A percentile compares a stretch with the other conserved stretches of the same genome.
Evolutionary conservation across 352 stramenopile genomes (phyloP).

Genomic region (Phytophthora crassamura): DNA sequence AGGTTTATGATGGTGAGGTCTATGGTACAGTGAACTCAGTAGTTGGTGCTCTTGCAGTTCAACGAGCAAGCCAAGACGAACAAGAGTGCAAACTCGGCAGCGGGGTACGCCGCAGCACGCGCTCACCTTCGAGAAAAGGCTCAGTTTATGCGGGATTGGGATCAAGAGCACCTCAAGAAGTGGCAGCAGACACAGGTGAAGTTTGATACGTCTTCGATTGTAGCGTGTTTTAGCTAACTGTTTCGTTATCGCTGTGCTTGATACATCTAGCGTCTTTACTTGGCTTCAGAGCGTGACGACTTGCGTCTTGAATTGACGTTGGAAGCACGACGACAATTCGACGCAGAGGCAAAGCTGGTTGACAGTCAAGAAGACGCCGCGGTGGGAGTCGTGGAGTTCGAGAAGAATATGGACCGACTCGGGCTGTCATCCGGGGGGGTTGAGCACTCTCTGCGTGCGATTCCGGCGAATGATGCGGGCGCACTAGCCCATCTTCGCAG

Average conservation of each 20-base stretch:
- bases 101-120: constrained; percentile 38
- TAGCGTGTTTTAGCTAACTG: not conserved
- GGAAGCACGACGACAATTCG: constrained; percentile 50
- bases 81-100: constrained; percentile 26
- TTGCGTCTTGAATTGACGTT: constrained; percentile 69
- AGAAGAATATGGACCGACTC: constrained; percentile 71
- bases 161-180: constrained; percentile 55
- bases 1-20: not conserved
- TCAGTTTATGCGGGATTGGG: constrained; percentile 69
- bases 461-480: constrained; percentile 47
- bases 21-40: not conserved
- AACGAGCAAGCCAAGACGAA: constrained; percentile 34
- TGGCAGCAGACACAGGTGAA: constrained; percentile 67
- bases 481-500: constrained; percentile 46
- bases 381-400: constrained; percentile 60
- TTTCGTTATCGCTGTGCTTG: not conserved
- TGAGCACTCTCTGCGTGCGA: constrained; percentile 44
- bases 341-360: constrained; percentile 30
- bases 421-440: constrained; percentile 35
- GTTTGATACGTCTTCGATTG: not conserved
- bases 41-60: constrained; percentile 26
- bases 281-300: constrained; percentile 54
- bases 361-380: constrained; percentile 46
- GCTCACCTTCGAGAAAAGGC: constrained; percentile 67
- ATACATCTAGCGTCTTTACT: constrained; percentile 33